Evolutionary conservation across 169 alveolate genomes (phyloP).

Genomic region (Cryptosporidium xiaoi): DNA sequence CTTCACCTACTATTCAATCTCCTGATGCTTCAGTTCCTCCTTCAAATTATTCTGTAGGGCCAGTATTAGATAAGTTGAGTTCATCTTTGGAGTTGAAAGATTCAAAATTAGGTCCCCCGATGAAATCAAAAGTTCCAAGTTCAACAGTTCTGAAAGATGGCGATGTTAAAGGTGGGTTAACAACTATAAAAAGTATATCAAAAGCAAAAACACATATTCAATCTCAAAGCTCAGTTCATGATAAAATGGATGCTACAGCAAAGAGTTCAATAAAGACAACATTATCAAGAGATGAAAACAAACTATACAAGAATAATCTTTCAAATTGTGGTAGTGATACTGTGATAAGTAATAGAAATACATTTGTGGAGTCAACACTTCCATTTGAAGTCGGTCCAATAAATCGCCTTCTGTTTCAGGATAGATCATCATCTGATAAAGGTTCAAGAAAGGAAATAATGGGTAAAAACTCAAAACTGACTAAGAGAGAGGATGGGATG

Average conservation of each 20-base stretch:
- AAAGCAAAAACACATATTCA: slow-evolving; percentile 5
- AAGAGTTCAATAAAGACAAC: background rate
- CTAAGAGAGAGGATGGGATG: slow-evolving; percentile 66
- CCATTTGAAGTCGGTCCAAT: slow-evolving; percentile 73
- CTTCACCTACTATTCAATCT: background rate
- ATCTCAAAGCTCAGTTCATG: background rate
- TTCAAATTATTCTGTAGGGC: background rate
- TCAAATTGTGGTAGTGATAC: slow-evolving; percentile 46
- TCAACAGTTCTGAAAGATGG: background rate
- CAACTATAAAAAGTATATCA: slow-evolving; percentile 40
- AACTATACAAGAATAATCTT: slow-evolving; percentile 10
- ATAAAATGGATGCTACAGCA: background rate
- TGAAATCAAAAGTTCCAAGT: background rate
- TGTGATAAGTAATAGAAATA: slow-evolving; percentile 33
- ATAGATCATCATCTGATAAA: slow-evolving; percentile 8
- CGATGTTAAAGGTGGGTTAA: background rate
- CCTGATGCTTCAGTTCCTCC: background rate
- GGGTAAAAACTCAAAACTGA: slow-evolving; percentile 3
- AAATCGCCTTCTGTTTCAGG: slow-evolving; percentile 49
- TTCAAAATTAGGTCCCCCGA: background rate
- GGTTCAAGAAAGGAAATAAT: background rate
- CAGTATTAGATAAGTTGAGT: too few relatives aligned
- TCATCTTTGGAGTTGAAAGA: background rate
- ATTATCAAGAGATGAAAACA: background rate
- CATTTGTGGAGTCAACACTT: slow-evolving; percentile 48